These are phyloP conservation scores for Kuraishia hungarica DNA, from an alignment of 805 yeast species.

Conservation along the genomic window DNA sequence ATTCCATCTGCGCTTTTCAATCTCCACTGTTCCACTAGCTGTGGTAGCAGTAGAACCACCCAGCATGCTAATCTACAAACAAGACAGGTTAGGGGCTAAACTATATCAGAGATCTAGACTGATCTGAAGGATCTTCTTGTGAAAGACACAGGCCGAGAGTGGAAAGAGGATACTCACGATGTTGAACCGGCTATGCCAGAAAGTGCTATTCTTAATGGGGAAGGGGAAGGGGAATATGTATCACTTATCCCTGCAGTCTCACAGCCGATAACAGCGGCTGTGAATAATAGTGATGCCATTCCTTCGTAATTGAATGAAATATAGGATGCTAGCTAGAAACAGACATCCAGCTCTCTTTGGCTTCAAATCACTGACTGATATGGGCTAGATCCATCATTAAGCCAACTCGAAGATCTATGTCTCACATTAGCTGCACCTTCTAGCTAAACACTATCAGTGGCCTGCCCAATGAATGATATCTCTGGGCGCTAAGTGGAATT, in stretches of 20 bases:
- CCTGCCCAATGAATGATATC: neutral
- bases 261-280: neutral
- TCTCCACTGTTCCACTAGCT: slow-evolving; percentile 74
- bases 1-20: slow-evolving; percentile 70
- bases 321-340: too few species aligned
- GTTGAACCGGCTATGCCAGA: slow-evolving; percentile 66
- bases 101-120: too few species aligned
- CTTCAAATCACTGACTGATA: too few species aligned
- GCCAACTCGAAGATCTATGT: neutral
- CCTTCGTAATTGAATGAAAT: neutral
- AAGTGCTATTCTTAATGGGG: slow-evolving; percentile 30
- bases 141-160: neutral
- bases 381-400: too few species aligned
- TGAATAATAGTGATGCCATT: neutral
- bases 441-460: neutral
- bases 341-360: too few species aligned
- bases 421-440: neutral
- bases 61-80: slow-evolving; percentile 56
- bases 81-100: too few species aligned
- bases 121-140: too few species aligned
- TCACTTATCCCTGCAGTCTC: neutral
- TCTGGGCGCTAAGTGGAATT: neutral
- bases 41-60: slow-evolving; percentile 71
- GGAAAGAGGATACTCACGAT: slow-evolving; percentile 28
- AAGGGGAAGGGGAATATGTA: slow-evolving; percentile 12